Conservation (phyloP, 768 basidiomycete genomes). For the Amyloporia xantha region DNA sequence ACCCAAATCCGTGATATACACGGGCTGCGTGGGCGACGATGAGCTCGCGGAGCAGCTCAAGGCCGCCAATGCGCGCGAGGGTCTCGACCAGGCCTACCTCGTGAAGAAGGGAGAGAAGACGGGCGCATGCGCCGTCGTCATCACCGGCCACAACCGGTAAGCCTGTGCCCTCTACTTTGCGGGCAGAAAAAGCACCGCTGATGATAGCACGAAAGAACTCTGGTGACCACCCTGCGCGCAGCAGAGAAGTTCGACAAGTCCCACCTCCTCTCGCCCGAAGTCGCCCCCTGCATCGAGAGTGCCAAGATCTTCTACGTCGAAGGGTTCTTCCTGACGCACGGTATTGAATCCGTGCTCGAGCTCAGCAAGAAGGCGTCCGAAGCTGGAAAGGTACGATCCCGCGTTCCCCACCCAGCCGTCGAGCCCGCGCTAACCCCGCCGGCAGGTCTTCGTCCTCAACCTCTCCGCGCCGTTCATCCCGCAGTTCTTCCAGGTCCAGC, state of each 20-base stretch:
- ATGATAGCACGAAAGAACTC: constrained; percentile 47
- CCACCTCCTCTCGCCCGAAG: constrained; percentile 69
- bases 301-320: constrained; percentile 92
- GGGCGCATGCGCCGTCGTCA: constrained; percentile 92
- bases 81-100: constrained; percentile 81
- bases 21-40: constrained; percentile 92
- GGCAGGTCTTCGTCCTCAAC: constrained; percentile 83
- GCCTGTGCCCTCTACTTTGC: constrained; percentile 15
- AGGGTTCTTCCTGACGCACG: constrained; percentile 97
- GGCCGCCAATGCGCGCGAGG: constrained; percentile 87
- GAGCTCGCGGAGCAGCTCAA: constrained; percentile 85
- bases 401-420: background rate
- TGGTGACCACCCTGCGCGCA: constrained; percentile 85
- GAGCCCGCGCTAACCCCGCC: background rate
- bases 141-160: constrained; percentile 89
- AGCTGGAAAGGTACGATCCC: constrained; percentile 57
- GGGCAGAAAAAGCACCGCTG: background rate
- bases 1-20: constrained; percentile 81
- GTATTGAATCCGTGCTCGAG: constrained; percentile 60
- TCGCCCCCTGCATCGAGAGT: constrained; percentile 69
- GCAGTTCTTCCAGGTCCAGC: constrained; percentile 82
- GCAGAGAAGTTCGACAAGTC: constrained; percentile 85
- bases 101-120: constrained; percentile 85
- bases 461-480: constrained; percentile 97
- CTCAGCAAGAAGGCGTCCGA: constrained; percentile 73